Evolutionary conservation across 192 early-diverging fungal genomes (phyloP).

Genomic region (Coemansia furcata): DNA sequence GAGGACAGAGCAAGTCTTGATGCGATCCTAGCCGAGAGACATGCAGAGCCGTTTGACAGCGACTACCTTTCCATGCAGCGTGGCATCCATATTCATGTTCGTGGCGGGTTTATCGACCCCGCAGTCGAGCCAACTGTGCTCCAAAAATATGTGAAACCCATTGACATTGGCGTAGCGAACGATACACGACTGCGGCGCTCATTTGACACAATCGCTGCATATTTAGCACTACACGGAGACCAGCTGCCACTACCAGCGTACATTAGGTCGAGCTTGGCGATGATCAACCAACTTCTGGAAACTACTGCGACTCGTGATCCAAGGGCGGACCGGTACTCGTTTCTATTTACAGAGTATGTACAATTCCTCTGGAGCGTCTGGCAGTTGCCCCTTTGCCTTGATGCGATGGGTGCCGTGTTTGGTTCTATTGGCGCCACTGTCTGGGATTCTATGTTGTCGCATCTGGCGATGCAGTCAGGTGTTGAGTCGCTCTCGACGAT

Average conservation of each 20-base stretch:
- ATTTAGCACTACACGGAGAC: background rate
- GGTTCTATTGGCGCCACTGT: conserved; percentile 7
- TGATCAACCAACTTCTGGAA: conserved; percentile 10
- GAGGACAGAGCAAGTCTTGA: conserved; percentile 1
- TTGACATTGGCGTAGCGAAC: conserved; percentile 5
- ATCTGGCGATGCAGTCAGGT: background rate
- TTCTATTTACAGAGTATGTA: conserved; percentile 23
- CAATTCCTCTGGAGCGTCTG: conserved; percentile 32
- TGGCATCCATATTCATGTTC: background rate
- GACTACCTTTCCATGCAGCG: conserved; percentile 3
- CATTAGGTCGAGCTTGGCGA: background rate
- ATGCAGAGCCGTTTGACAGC: background rate
- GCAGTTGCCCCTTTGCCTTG: conserved; percentile 12
- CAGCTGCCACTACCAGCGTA: background rate
- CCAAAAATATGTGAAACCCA: background rate
- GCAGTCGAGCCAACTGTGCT: conserved; percentile 6
- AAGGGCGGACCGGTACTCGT: background rate
- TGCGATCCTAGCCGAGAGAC: background rate
- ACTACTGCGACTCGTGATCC: background rate
- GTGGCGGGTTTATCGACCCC: background rate
- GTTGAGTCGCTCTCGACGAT: background rate
- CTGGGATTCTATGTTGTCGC: conserved; percentile 27
- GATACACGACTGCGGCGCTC: conserved; percentile 34
- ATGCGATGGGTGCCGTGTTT: conserved; percentile 4
- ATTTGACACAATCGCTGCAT: conserved; percentile 17